Conservation (phyloP, 2,329 filamentous ascomycete genomes). For the Dothistroma pini region DNA sequence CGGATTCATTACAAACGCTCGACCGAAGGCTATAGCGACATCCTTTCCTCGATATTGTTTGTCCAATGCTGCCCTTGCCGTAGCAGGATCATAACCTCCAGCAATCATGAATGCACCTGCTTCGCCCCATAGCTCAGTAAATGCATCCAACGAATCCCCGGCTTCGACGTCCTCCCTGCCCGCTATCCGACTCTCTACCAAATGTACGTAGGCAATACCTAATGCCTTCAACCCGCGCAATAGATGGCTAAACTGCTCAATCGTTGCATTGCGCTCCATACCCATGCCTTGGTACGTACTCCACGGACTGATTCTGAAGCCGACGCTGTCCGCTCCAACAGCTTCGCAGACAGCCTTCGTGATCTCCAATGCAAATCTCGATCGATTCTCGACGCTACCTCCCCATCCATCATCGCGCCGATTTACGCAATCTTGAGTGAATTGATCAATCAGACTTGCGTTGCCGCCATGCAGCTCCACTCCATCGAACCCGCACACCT, state of each 20-base stretch:
- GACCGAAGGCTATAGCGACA: conserved; percentile 46
- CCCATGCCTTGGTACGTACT: conserved; percentile 53
- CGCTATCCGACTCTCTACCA: conserved; percentile 56
- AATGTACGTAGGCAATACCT: conserved; percentile 58
- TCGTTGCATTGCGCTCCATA: conserved; percentile 54
- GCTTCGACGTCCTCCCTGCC: conserved; percentile 38
- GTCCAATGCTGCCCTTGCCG: conserved; percentile 35
- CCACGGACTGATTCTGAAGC: conserved; percentile 60
- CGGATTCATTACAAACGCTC: conserved; percentile 48
- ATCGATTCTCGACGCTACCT: conserved; percentile 49
- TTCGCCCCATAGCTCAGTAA: conserved; percentile 46
- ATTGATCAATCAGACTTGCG: conserved; percentile 61
- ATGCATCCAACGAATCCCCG: conserved; percentile 41
- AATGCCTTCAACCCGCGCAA: conserved; percentile 50
- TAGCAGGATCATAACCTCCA: conserved; percentile 41
- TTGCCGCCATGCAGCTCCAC: conserved; percentile 51
- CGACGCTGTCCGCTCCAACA: conserved; percentile 48
- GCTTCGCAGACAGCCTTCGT: conserved; percentile 49
- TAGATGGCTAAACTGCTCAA: conserved; percentile 61
- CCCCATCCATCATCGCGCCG: conserved; percentile 50
- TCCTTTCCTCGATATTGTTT: conserved; percentile 40
- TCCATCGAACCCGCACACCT: conserved; percentile 56
- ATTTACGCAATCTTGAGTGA: conserved; percentile 58
- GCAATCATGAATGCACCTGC: conserved; percentile 49
- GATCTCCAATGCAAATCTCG: conserved; percentile 52